These are phyloP conservation scores for Leucocoprinus birnbaumii DNA, from an alignment of 768 basidiomycete species.

Conservation along the genomic window DNA sequence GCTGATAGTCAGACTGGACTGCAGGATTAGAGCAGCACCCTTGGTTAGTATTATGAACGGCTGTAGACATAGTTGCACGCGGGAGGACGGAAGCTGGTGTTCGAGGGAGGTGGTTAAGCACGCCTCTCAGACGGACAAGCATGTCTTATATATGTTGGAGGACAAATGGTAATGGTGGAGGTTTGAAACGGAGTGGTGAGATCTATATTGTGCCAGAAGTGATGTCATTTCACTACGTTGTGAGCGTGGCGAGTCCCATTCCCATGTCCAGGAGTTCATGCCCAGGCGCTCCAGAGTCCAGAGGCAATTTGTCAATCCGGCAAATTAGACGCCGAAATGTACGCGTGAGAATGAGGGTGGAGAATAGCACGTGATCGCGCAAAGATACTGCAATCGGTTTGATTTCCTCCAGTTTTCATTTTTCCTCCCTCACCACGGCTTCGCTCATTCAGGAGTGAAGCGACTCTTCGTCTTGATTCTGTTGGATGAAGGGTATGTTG, in stretches of 20 bases:
- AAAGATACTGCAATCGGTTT: neutral
- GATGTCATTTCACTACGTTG: conserved; percentile 8
- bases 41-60: conserved; percentile 35
- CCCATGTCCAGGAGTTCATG: no score
- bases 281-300: no score
- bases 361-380: neutral
- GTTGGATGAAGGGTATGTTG: conserved; percentile 50
- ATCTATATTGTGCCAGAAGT: neutral
- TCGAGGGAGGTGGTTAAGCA: conserved; percentile 35
- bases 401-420: neutral
- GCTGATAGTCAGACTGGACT: conserved; percentile 48
- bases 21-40: conserved; percentile 58
- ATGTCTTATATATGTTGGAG: conserved; percentile 13
- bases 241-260: no score
- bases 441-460: conserved; percentile 22
- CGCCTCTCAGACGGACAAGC: conserved; percentile 32
- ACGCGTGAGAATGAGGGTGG: conserved; percentile 2
- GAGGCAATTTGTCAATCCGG: no score
- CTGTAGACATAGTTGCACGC: conserved; percentile 32
- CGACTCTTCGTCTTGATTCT: conserved; percentile 48
- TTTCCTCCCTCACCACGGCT: conserved; percentile 7
- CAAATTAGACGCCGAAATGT: no score
- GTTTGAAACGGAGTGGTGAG: neutral
- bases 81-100: neutral
- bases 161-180: no score